Conservation (phyloP, 2,329 filamentous ascomycete genomes). For the Aureobasidium sp. region DNA sequence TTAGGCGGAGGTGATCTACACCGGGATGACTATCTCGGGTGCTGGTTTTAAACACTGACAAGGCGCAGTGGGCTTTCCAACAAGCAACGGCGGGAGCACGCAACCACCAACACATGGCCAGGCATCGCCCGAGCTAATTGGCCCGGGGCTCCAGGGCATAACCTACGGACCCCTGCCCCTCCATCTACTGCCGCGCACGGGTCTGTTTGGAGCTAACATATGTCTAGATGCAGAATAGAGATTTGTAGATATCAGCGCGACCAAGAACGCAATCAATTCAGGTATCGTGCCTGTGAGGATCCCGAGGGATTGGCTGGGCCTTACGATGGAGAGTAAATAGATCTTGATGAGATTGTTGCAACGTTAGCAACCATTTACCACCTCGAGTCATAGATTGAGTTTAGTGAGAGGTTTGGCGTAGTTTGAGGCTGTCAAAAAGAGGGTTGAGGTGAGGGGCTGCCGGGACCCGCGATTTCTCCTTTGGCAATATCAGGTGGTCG, state of each 20-base stretch:
- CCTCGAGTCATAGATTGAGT: conserved; percentile 12
- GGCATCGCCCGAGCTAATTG: conserved; percentile 12
- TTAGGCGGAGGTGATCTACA: conserved; percentile 14
- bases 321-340: not conserved
- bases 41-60: conserved; percentile 15
- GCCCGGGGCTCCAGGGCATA: conserved; percentile 11
- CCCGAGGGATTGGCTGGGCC: not conserved
- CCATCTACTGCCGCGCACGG: conserved; percentile 13
- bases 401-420: conserved; percentile 15
- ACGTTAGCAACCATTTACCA: not conserved
- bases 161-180: conserved; percentile 16
- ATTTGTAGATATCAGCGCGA: not conserved
- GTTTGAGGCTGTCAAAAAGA: conserved; percentile 15
- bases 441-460: conserved; percentile 14
- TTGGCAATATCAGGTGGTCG: conserved; percentile 11
- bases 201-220: conserved; percentile 11
- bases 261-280: not conserved
- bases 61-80: conserved; percentile 17
- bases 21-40: conserved; percentile 10
- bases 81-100: conserved; percentile 16
- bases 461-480: conserved; percentile 14
- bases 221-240: conserved; percentile 5
- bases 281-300: not conserved
- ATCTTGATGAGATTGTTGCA: conserved; percentile 14
- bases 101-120: conserved; percentile 14